Percentiles rank a stretch among this genome's conserved stretches.
Conservation (phyloP, 768 basidiomycete species). For the Tephrocybe sp. region DNA sequence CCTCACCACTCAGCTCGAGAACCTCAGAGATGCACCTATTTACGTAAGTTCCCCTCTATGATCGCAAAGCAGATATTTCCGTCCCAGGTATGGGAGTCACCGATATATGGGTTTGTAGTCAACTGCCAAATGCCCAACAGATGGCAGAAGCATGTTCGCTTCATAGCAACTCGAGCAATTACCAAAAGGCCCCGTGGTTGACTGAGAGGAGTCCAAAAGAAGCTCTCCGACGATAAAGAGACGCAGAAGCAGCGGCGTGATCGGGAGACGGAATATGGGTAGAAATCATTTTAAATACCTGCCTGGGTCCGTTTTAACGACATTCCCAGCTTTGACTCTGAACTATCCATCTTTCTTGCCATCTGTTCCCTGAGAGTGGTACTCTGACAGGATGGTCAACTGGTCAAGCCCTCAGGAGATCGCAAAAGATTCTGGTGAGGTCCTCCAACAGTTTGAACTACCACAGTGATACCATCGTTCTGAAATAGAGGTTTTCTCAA, state of each 20-base stretch:
- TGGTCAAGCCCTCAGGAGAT: constrained; percentile 48
- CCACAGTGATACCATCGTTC: neutral
- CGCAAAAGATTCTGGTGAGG: constrained; percentile 36
- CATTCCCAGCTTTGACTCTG: neutral
- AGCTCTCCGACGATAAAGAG: constrained; percentile 15
- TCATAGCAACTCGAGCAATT: neutral
- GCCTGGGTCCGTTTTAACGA: neutral
- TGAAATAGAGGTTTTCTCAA: constrained; percentile 51
- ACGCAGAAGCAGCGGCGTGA: constrained; percentile 20
- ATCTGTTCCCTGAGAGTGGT: neutral
- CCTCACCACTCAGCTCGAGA: neutral
- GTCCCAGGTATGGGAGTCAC: constrained; percentile 7
- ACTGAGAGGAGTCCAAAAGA: constrained; percentile 7
- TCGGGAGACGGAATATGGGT: constrained; percentile 16
- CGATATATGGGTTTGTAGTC: constrained; percentile 8
- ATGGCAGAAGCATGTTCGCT: neutral
- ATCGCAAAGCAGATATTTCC: constrained; percentile 9
- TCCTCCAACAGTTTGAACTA: constrained; percentile 4
- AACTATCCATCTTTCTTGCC: neutral
- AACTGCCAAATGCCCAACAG: constrained; percentile 7
- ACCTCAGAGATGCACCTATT: neutral
- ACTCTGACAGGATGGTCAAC: constrained; percentile 30
- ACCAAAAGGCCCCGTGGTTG: neutral
- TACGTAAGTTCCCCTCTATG: constrained; percentile 11
- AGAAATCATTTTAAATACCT: constrained; percentile 15